Conservation (phyloP, 495 filamentous ascomycete genomes). For the Xylaria curta region DNA sequence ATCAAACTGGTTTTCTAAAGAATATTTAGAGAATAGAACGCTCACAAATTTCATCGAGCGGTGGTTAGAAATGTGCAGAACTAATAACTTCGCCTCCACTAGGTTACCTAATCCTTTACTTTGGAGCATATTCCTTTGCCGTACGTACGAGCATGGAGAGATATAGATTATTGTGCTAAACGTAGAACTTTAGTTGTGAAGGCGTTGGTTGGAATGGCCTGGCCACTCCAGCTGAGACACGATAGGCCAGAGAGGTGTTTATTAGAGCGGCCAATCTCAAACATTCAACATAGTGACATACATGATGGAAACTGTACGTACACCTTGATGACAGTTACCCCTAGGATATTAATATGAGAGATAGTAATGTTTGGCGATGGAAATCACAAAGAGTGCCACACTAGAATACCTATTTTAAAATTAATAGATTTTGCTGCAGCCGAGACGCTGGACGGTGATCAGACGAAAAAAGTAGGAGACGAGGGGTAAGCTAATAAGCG, state of each 20-base stretch:
- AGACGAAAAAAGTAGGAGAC: background rate
- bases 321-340: background rate
- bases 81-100: background rate
- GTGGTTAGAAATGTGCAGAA: background rate
- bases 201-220: background rate
- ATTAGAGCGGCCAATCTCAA: background rate
- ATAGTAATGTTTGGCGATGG: background rate
- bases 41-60: background rate
- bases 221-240: background rate
- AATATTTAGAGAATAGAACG: background rate
- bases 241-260: background rate
- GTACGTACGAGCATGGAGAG: background rate
- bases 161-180: background rate
- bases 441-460: background rate
- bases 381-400: background rate
- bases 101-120: background rate
- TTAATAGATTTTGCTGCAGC: constrained; percentile 6
- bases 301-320: background rate
- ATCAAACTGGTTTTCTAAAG: background rate
- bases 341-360: background rate
- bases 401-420: background rate
- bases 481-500: background rate
- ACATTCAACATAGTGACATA: constrained; percentile 1
- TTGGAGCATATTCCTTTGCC: background rate
- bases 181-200: background rate